Conservation (phyloP, 805 yeast genomes). For the Ogataea trehalophila region DNA sequence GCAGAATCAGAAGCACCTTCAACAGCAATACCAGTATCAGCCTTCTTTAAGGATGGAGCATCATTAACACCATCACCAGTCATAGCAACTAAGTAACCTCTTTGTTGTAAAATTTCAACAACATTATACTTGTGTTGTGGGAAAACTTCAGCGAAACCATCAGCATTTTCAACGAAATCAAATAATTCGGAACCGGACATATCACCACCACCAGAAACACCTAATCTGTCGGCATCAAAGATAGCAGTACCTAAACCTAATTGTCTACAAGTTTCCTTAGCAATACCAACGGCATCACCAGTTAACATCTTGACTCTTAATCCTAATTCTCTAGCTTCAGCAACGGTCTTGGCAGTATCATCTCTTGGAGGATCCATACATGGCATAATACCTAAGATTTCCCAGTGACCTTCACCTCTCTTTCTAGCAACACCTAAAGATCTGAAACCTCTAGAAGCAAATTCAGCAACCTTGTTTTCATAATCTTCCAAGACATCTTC, state of each 20-base stretch:
- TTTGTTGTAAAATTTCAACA: conserved; percentile 87
- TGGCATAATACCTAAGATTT: conserved; percentile 94
- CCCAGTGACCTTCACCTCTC: conserved; percentile 98
- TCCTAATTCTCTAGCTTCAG: conserved; percentile 87
- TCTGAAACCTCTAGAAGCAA: conserved; percentile 96
- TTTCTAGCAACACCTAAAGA: conserved; percentile 97
- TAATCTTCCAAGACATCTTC: conserved; percentile 90
- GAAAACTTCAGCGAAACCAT: conserved; percentile 97
- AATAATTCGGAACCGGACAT: conserved; percentile 96
- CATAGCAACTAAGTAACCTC: conserved; percentile 96
- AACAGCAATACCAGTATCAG: conserved; percentile 92
- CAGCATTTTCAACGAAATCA: conserved; percentile 93
- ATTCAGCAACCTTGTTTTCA: conserved; percentile 94
- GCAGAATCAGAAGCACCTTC: conserved; percentile 97
- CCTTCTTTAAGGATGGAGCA: conserved; percentile 94
- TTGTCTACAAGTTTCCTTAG: conserved; percentile 96
- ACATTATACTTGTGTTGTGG: conserved; percentile 95
- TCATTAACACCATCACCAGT: conserved; percentile 98
- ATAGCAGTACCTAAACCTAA: conserved; percentile 93
- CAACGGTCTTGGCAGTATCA: conserved; percentile 89
- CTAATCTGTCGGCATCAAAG: conserved; percentile 92
- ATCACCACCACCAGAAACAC: conserved; percentile 86
- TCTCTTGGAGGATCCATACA: conserved; percentile 98
- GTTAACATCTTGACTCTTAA: conserved; percentile 94
- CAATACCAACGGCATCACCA: conserved; percentile 98